Evolutionary conservation across 148 eudicot species (phyloP).

Genomic region (Bassia scoparia): DNA sequence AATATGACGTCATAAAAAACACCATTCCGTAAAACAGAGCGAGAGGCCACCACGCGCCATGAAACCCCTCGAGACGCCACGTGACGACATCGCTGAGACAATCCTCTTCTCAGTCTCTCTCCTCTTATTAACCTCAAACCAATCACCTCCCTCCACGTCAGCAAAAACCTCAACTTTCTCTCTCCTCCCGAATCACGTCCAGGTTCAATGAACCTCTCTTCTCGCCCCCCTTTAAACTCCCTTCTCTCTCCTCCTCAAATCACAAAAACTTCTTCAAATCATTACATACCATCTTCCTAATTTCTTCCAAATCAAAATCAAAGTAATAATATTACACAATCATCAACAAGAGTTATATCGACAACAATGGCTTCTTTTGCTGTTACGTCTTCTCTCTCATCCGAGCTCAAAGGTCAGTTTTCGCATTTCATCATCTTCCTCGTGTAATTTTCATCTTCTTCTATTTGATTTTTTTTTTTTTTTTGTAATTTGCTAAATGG

Average conservation of each 20-base stretch:
- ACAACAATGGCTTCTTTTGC: slow-evolving; percentile 47
- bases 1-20: not conserved
- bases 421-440: not conserved
- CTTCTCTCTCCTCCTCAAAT: not conserved
- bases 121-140: slow-evolving; percentile 10
- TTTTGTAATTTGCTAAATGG: not conserved
- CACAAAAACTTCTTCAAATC: not conserved
- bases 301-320: too few species aligned
- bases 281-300: not conserved
- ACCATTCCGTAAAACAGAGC: not conserved
- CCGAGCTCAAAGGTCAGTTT: slow-evolving; percentile 51
- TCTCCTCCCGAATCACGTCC: slow-evolving; percentile 41
- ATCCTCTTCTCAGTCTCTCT: too few species aligned
- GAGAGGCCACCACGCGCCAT: slow-evolving; percentile 16
- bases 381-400: slow-evolving; percentile 39
- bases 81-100: slow-evolving; percentile 48
- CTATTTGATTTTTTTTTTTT: too few species aligned
- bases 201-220: slow-evolving; percentile 74
- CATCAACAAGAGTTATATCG: too few species aligned
- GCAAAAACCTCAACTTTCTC: not conserved
- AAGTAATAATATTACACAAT: too few species aligned
- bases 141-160: slow-evolving; percentile 28
- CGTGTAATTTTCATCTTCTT: not conserved
- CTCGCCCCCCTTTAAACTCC: not conserved
- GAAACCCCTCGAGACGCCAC: slow-evolving; percentile 31